phyloP scores from a whole-genome alignment of 495 filamentous ascomycete genomes.

The Neurospora hispaniola region DNA sequence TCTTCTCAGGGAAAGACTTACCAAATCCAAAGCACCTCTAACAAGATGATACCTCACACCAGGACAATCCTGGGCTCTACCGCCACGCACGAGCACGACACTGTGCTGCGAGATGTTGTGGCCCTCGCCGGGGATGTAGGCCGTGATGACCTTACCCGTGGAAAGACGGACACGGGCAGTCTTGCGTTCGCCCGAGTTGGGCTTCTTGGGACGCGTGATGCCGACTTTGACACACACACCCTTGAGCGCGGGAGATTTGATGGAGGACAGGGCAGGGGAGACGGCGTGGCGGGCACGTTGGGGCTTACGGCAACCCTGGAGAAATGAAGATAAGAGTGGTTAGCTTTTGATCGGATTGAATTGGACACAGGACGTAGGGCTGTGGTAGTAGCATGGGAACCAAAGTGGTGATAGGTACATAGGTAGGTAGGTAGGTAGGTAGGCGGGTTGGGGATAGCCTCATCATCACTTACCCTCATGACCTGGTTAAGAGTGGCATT shows the following conservation, averaged over 20 bases:
- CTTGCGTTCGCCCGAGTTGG: slow-evolving; percentile 93
- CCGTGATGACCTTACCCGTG: slow-evolving; percentile 73
- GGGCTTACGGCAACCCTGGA: slow-evolving; percentile 59
- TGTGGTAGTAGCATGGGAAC: too few species aligned
- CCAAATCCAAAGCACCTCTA: slow-evolving; percentile 86
- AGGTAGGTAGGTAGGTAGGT: too few species aligned
- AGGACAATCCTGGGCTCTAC: slow-evolving; percentile 90
- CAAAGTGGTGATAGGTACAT: too few species aligned
- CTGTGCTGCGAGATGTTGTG: slow-evolving; percentile 99
- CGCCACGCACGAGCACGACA: slow-evolving; percentile 87
- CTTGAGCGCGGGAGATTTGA: slow-evolving; percentile 70
- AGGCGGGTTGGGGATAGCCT: slow-evolving; percentile 6
- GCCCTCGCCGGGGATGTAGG: slow-evolving; percentile 93
- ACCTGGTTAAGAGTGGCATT: slow-evolving; percentile 55
- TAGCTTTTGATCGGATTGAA: not conserved
- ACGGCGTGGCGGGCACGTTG: slow-evolving; percentile 71
- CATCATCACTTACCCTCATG: slow-evolving; percentile 27
- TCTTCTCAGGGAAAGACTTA: slow-evolving; percentile 31
- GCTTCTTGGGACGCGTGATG: slow-evolving; percentile 93
- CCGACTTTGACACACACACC: slow-evolving; percentile 90
- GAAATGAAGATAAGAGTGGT: not conserved
- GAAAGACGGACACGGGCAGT: slow-evolving; percentile 80
- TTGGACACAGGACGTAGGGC: too few species aligned
- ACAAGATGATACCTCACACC: slow-evolving; percentile 95
- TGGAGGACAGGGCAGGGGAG: slow-evolving; percentile 68